Percentiles rank a stretch among this genome's conserved stretches.
These are phyloP conservation scores for Fusarium mexicanum DNA, from an alignment of 2,329 filamentous ascomycete species.

Conservation along the genomic window DNA sequence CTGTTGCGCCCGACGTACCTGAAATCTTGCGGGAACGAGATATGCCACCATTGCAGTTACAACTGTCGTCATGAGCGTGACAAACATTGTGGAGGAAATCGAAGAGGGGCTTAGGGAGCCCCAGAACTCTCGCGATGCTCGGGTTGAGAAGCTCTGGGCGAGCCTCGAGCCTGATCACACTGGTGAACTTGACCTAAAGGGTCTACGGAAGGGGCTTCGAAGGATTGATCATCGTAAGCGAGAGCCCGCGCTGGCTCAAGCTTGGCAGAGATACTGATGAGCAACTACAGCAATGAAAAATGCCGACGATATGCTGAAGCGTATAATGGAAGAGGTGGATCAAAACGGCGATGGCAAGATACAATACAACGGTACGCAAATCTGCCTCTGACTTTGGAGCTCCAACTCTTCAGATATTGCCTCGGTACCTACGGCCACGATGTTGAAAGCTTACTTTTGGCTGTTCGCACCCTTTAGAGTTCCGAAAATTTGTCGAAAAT, in stretches of 20 bases:
- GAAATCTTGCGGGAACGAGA: slow-evolving; percentile 43
- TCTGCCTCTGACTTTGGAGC: slow-evolving; percentile 19
- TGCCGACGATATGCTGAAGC: slow-evolving; percentile 84
- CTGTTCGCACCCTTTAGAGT: slow-evolving; percentile 67
- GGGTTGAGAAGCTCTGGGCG: slow-evolving; percentile 85
- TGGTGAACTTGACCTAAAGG: slow-evolving; percentile 85
- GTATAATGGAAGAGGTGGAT: slow-evolving; percentile 85
- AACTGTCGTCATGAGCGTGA: slow-evolving; percentile 48
- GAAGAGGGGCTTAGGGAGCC: slow-evolving; percentile 78
- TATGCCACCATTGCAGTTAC: slow-evolving; percentile 44
- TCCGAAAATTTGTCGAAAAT: slow-evolving; percentile 85
- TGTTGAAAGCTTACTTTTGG: slow-evolving; percentile 33
- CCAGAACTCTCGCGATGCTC: slow-evolving; percentile 79
- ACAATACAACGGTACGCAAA: slow-evolving; percentile 80
- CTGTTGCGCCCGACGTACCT: slow-evolving; percentile 16
- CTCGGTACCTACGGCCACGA: slow-evolving; percentile 16
- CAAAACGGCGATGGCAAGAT: slow-evolving; percentile 89
- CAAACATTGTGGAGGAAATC: slow-evolving; percentile 62
- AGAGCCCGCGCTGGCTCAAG: slow-evolving; percentile 11
- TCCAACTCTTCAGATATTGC: slow-evolving; percentile 22
- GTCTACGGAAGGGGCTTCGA: slow-evolving; percentile 82
- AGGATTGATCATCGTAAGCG: slow-evolving; percentile 89
- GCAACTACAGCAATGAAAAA: slow-evolving; percentile 76
- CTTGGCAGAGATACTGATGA: slow-evolving; percentile 37
- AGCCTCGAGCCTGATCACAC: slow-evolving; percentile 80